Base-by-base conservation (phyloP, 2,329 filamentous ascomycete genomes). In the Penicillium sp. region DNA sequence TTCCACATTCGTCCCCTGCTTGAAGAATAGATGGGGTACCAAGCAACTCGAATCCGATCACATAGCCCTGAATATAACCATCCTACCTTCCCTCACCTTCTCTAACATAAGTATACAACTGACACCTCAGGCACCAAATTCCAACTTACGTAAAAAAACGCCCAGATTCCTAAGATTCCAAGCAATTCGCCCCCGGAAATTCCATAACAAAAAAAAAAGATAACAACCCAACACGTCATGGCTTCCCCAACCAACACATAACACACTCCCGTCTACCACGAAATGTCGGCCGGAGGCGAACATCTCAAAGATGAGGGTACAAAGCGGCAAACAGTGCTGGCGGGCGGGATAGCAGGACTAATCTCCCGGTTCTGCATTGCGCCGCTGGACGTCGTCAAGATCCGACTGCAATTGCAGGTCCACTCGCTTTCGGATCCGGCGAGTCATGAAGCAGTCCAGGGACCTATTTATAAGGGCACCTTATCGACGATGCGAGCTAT, bases 331-430 rank as follows among this genome's bases (percentile, higher is more conserved):
- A 86, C 88, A 60, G 80, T 88, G 50, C 73, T 84, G 63, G 86
- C 88, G 55, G 88, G 88, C 67, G 87, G 84, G 46, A 79, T 85
- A 64, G 91, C 95, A 62, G 95, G 95, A 57, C 84, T 98, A 64
- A 87, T 98, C 62, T 95, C 95, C 54, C 89, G 93, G 89, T 98
- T 99, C 81, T 86, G 95, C 71, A 89, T 98, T 72, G 92, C 95
- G 19, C 95, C 95, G 53, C 89, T 99, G 65, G 95, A 99, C 76
- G 95, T 99, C 62, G 87, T 98, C 78, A 98, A 99, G 81, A 99
- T 99, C 77, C 91, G 95, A 47, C 88, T 98, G 46, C 95, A 99
- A 75, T 87, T 99, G 19, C 95, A 98, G 76, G 86, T 90, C 45
- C 90, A 96, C 78, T 92, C 91, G 49, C 85, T 91, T 59, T 89